Evolutionary conservation across 2,329 filamentous ascomycete species (phyloP).

Genomic region (Fusarium keratoplasticum): DNA sequence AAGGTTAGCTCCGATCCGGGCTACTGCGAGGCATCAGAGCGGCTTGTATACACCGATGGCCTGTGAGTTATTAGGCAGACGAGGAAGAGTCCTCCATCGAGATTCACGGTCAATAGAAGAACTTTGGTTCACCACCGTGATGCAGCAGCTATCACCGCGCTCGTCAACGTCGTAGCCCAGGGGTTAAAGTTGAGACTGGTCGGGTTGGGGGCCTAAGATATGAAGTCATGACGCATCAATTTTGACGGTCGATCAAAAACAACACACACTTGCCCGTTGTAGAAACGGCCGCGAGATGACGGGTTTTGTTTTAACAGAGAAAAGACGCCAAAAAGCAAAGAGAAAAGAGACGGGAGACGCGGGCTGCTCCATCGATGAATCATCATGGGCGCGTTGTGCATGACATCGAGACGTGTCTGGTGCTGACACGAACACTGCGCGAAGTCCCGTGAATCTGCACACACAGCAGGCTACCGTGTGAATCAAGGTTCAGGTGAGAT

Average conservation of each 20-base stretch:
- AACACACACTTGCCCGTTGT: background rate
- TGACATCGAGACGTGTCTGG: constrained; percentile 21
- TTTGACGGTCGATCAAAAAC: background rate
- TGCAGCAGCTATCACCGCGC: background rate
- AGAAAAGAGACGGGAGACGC: background rate
- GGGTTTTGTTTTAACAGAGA: background rate
- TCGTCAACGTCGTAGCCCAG: background rate
- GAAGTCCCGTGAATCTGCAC: constrained; percentile 20
- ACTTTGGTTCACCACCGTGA: background rate
- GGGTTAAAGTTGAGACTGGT: background rate
- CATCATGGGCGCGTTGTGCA: constrained; percentile 21
- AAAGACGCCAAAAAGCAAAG: constrained; percentile 15
- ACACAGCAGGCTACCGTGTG: background rate
- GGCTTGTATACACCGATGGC: background rate
- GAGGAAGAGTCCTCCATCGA: background rate
- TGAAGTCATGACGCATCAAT: constrained; percentile 11
- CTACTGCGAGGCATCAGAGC: background rate
- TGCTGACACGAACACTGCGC: background rate
- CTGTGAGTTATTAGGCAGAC: background rate
- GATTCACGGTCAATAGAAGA: background rate
- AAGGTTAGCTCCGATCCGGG: background rate
- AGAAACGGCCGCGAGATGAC: background rate
- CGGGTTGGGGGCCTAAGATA: background rate
- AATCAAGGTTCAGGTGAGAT: background rate
- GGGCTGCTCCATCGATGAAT: constrained; percentile 25